Evolutionary conservation across 768 basidiomycete species (phyloP).

Genomic region (Pulveroboletus sp.): DNA sequence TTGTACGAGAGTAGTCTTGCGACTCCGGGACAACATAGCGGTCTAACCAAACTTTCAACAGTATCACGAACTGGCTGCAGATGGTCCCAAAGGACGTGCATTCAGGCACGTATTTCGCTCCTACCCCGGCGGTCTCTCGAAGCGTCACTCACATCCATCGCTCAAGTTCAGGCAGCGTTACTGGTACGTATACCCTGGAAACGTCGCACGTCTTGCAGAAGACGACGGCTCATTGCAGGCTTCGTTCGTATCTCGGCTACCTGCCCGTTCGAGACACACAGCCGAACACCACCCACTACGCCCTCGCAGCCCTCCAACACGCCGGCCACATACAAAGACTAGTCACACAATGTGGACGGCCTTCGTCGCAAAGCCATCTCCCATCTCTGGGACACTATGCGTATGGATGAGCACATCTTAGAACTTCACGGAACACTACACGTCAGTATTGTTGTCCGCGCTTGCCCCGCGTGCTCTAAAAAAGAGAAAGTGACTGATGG

Average conservation of each 20-base stretch:
- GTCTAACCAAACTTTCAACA: constrained; percentile 24
- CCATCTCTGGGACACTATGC: constrained; percentile 38
- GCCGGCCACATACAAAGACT: constrained; percentile 53
- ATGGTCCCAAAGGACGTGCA: constrained; percentile 57
- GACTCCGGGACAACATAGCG: neutral
- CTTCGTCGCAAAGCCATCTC: constrained; percentile 78
- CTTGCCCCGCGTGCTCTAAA: neutral
- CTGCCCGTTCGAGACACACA: constrained; percentile 75
- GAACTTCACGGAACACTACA: constrained; percentile 89
- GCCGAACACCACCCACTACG: constrained; percentile 88
- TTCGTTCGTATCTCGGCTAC: constrained; percentile 81
- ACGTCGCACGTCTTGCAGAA: neutral
- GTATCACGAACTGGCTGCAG: constrained; percentile 80
- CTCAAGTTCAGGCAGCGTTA: constrained; percentile 65
- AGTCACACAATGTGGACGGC: constrained; percentile 93
- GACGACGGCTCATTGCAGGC: constrained; percentile 29
- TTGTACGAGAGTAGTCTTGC: constrained; percentile 30
- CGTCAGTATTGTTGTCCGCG: constrained; percentile 37
- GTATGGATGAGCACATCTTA: constrained; percentile 46
- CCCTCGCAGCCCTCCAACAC: constrained; percentile 78
- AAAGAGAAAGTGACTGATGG: constrained; percentile 7
- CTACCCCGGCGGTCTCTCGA: neutral
- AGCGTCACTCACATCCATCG: constrained; percentile 3
- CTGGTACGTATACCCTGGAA: constrained; percentile 42
- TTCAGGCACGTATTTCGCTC: constrained; percentile 54